A percentile compares a stretch with the other conserved stretches of the same genome.
Conservation (phyloP, 176 grass and related monocot genomes). For the Tuctoria greenei region DNA sequence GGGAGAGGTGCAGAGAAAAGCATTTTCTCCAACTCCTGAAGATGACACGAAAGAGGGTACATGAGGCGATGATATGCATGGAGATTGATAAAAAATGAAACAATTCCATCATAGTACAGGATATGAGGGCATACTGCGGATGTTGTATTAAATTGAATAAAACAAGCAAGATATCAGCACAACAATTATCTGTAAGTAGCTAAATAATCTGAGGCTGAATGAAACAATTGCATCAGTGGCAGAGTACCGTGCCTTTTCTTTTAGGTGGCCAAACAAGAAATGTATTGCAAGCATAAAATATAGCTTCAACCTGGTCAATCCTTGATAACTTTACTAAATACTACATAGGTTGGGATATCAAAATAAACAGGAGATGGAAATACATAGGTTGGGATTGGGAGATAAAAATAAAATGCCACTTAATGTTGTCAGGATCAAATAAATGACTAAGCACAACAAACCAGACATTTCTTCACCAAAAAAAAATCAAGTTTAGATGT, state of each 20-base stretch:
- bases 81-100: not conserved
- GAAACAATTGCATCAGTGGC: too few species aligned
- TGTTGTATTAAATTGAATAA: not conserved
- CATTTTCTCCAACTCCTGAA: conserved; percentile 82
- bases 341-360: not conserved
- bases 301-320: not conserved
- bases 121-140: not conserved
- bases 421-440: conserved; percentile 6
- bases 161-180: not conserved
- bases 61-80: not conserved
- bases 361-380: too few species aligned
- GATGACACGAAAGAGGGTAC: conserved; percentile 2
- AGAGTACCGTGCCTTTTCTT: too few species aligned
- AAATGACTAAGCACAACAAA: conserved; percentile 12
- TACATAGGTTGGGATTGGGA: too few species aligned
- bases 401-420: not conserved
- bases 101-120: not conserved
- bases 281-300: not conserved
- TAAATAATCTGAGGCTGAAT: too few species aligned
- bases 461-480: not conserved
- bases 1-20: conserved; percentile 45
- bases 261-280: not conserved
- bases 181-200: not conserved
- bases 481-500: not conserved
- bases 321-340: not conserved